Conservation (phyloP, 495 filamentous ascomycete genomes). For the Penicillium parvum region DNA sequence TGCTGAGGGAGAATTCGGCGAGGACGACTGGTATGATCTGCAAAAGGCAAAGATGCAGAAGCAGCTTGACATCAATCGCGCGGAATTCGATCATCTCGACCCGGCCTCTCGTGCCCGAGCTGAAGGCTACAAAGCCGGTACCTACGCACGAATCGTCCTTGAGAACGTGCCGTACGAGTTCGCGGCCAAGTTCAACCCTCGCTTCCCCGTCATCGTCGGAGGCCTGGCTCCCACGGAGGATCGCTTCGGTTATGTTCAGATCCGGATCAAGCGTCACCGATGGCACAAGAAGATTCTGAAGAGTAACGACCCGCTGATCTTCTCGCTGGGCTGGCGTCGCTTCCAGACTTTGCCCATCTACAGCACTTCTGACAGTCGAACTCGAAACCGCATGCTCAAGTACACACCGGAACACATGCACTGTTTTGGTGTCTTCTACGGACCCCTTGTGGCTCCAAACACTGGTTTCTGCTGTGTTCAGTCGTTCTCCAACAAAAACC, state of each 20-base stretch:
- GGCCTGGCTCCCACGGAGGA: conserved; percentile 89
- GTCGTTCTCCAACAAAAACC: conserved; percentile 79
- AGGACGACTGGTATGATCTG: conserved; percentile 97
- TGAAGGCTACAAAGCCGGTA: conserved; percentile 89
- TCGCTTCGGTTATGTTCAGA: conserved; percentile 89
- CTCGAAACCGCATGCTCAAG: conserved; percentile 94
- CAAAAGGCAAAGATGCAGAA: conserved; percentile 94
- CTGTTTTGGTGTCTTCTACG: conserved; percentile 92
- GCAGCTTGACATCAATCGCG: conserved; percentile 89
- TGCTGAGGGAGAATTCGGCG: conserved; percentile 72
- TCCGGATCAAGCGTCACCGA: conserved; percentile 91
- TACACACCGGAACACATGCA: conserved; percentile 98
- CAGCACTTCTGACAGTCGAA: conserved; percentile 88
- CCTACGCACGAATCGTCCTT: conserved; percentile 85
- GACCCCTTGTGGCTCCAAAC: conserved; percentile 89
- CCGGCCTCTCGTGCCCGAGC: conserved; percentile 71
- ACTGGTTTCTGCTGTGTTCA: conserved; percentile 94
- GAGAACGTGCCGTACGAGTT: conserved; percentile 90
- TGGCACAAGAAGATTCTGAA: conserved; percentile 99
- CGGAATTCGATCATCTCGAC: conserved; percentile 83
- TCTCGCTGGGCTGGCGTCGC: conserved; percentile 94
- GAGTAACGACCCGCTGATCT: conserved; percentile 93
- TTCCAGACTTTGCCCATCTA: conserved; percentile 93
- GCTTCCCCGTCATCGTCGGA: conserved; percentile 81
- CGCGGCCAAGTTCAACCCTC: conserved; percentile 77